Percentiles rank a stretch among this genome's conserved stretches.
These are phyloP conservation scores for Hippophae rhamnoides DNA, from an alignment of 306 rosid species.

Conservation along the genomic window DNA sequence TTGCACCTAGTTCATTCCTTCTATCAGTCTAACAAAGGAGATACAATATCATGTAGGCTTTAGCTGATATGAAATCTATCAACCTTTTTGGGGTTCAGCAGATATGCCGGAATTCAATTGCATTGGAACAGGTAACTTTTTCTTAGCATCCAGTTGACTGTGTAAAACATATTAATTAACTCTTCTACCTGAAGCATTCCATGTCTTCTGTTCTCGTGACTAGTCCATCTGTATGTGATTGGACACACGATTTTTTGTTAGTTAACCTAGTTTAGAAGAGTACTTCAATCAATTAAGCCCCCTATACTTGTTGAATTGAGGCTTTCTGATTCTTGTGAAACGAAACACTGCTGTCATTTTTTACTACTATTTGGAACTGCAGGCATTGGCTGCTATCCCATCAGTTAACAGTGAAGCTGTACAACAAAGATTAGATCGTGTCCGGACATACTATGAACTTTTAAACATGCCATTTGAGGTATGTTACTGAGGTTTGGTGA, in stretches of 20 bases:
- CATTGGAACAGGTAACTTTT: constrained; percentile 81
- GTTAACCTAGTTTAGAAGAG: not conserved
- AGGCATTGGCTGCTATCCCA: constrained; percentile 98
- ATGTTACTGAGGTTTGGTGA: constrained; percentile 26
- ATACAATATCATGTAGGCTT: constrained; percentile 45
- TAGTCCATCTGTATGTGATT: not conserved
- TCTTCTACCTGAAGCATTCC: not conserved
- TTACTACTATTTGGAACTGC: constrained; percentile 25
- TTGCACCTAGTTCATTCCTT: constrained; percentile 6
- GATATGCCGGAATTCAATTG: constrained; percentile 91
- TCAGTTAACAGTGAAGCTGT: constrained; percentile 73
- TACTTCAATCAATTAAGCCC: constrained; percentile 3
- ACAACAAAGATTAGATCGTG: constrained; percentile 83
- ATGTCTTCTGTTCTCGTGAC: not conserved
- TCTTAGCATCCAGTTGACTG: not conserved
- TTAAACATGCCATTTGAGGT: constrained; percentile 98
- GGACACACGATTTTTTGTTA: not conserved
- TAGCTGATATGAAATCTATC: constrained; percentile 79
- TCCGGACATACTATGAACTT: constrained; percentile 89
- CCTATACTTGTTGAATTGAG: constrained; percentile 3
- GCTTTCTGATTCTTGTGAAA: constrained; percentile 12
- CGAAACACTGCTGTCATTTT: not conserved
- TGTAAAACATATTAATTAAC: not conserved
- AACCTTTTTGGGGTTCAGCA: constrained; percentile 99
- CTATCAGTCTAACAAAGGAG: constrained; percentile 24